A percentile compares a stretch with the other conserved stretches of the same genome.
Evolutionary conservation across 2,329 filamentous ascomycete species (phyloP).

Genomic region (Beauveria sp.): DNA sequence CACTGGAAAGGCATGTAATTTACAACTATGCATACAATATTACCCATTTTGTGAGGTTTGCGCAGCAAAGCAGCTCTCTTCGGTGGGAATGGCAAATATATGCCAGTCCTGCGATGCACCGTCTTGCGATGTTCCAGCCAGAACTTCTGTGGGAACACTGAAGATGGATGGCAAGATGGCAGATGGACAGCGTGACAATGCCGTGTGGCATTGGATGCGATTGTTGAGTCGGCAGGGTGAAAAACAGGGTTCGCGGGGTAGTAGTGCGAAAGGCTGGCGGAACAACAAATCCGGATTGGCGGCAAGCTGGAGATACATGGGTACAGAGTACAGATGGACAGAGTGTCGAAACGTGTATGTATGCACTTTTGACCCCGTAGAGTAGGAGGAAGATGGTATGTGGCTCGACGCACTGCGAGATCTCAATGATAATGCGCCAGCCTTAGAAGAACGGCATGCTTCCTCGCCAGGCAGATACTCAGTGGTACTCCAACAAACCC

Average conservation of each 20-base stretch:
- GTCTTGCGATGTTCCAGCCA: neutral
- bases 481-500: neutral
- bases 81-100: neutral
- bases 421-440: neutral
- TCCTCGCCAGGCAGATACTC: neutral
- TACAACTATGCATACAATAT: neutral
- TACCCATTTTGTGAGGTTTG: neutral
- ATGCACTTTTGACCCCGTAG: neutral
- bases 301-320: neutral
- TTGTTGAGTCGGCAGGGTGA: neutral
- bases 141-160: too few relatives aligned
- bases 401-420: neutral
- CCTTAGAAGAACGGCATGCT: neutral
- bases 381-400: neutral
- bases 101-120: too few relatives aligned
- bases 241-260: neutral
- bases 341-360: neutral
- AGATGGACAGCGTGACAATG: neutral
- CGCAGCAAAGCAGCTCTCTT: neutral
- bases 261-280: neutral
- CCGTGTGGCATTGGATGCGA: neutral
- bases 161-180: too few relatives aligned
- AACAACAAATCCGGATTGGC: neutral
- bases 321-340: too few relatives aligned
- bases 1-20: neutral